Evolutionary conservation across 2,329 filamentous ascomycete species (phyloP).

Genomic region (Dactylellina leptospora): DNA sequence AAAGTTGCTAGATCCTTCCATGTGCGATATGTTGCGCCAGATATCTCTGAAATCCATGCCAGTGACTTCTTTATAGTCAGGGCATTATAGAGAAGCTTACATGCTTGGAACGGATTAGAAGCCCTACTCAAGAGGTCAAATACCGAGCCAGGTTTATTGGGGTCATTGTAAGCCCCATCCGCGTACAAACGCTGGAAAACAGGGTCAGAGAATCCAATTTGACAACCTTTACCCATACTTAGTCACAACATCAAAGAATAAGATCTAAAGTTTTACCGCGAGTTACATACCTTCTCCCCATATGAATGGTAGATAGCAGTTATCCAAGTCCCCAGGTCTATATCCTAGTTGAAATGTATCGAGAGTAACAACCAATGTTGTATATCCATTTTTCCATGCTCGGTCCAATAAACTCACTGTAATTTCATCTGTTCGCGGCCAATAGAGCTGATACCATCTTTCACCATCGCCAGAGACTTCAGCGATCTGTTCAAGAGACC

Average conservation of each 20-base stretch:
- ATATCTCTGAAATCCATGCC: slow-evolving; percentile 67
- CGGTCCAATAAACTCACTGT: slow-evolving; percentile 71
- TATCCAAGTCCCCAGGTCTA: slow-evolving; percentile 74
- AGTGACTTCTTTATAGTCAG: slow-evolving; percentile 63
- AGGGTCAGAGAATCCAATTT: slow-evolving; percentile 73
- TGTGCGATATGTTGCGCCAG: slow-evolving; percentile 65
- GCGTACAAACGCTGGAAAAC: slow-evolving; percentile 70
- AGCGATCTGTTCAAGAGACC: slow-evolving; percentile 73
- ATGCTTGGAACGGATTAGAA: slow-evolving; percentile 44
- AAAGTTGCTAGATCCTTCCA: slow-evolving; percentile 66
- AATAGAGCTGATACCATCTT: slow-evolving; percentile 80
- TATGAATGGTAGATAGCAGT: slow-evolving; percentile 59
- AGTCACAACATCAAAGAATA: too few relatives aligned
- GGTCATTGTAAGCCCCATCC: slow-evolving; percentile 60
- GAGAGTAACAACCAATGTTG: slow-evolving; percentile 74
- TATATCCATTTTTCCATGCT: slow-evolving; percentile 71
- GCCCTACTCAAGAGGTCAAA: slow-evolving; percentile 33
- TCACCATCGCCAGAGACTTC: slow-evolving; percentile 67
- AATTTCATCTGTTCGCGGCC: slow-evolving; percentile 72
- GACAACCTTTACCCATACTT: slow-evolving; percentile 63
- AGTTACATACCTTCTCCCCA: slow-evolving; percentile 40
- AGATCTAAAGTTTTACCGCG: too few relatives aligned
- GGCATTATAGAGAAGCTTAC: slow-evolving; percentile 49
- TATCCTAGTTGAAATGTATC: slow-evolving; percentile 76
- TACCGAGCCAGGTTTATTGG: slow-evolving; percentile 63